Conservation (phyloP, 2,329 filamentous ascomycete genomes). For the Fusarium nelsonii region DNA sequence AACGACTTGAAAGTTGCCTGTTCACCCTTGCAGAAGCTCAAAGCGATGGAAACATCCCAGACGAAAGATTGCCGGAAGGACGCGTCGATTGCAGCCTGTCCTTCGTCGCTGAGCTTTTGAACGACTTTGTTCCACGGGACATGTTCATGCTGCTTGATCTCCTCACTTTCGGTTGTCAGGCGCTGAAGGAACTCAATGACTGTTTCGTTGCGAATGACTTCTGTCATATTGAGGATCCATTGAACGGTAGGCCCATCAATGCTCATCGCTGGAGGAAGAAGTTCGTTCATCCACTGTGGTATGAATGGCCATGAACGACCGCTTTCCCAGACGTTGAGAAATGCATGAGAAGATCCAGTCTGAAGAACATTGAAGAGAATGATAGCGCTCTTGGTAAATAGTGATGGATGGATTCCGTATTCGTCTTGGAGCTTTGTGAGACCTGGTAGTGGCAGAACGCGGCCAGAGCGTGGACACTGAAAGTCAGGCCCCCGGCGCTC, state of each 20-base stretch:
- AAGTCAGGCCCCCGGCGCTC: slow-evolving; percentile 41
- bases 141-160: slow-evolving; percentile 48
- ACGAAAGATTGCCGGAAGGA: slow-evolving; percentile 55
- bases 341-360: slow-evolving; percentile 49
- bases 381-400: slow-evolving; percentile 52
- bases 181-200: slow-evolving; percentile 47
- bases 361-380: slow-evolving; percentile 52
- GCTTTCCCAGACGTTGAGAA: slow-evolving; percentile 54
- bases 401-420: slow-evolving; percentile 44
- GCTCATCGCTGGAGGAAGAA: slow-evolving; percentile 54
- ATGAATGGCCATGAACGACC: slow-evolving; percentile 56
- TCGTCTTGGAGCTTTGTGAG: slow-evolving; percentile 42
- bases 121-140: slow-evolving; percentile 53
- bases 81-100: slow-evolving; percentile 48
- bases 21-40: slow-evolving; percentile 35
- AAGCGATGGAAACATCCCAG: slow-evolving; percentile 54
- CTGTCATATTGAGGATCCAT: slow-evolving; percentile 54
- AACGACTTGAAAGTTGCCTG: slow-evolving; percentile 43
- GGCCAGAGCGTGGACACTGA: slow-evolving; percentile 49
- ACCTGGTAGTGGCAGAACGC: slow-evolving; percentile 47
- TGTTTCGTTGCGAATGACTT: slow-evolving; percentile 46
- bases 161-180: slow-evolving; percentile 46
- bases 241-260: slow-evolving; percentile 55
- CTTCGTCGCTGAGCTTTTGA: slow-evolving; percentile 52
- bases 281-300: slow-evolving; percentile 51